Conservation (phyloP, 441 rosid genomes). For the Populus tomentosa region DNA sequence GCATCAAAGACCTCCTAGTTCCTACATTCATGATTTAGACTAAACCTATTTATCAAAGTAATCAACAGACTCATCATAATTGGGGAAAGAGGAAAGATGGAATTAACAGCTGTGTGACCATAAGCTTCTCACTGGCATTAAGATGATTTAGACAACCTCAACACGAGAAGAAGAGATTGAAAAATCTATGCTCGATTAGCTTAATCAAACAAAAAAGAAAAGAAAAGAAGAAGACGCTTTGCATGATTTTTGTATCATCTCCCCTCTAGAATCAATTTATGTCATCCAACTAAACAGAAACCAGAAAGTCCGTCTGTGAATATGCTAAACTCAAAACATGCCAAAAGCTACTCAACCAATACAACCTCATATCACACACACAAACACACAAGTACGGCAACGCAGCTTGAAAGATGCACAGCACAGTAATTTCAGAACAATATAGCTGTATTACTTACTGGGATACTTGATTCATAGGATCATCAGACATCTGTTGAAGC, state of each 20-base stretch:
- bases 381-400: no score
- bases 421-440: no score
- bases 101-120: no score
- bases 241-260: no score
- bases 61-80: no score
- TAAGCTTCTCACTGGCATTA: neutral
- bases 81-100: no score
- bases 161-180: neutral
- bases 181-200: neutral
- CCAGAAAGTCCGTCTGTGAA: neutral
- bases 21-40: neutral
- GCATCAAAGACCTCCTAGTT: neutral
- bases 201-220: no score
- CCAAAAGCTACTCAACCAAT: no score
- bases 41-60: neutral
- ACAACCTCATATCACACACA: no score
- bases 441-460: constrained; percentile 49
- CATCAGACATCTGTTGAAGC: constrained; percentile 87
- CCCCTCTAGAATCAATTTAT: neutral
- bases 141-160: neutral
- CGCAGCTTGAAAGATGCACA: no score
- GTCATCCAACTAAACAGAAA: neutral
- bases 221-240: no score
- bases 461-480: constrained; percentile 86
- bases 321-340: no score